Conservation (phyloP, 768 basidiomycete species). For the Dacryopinax primogenitus region DNA sequence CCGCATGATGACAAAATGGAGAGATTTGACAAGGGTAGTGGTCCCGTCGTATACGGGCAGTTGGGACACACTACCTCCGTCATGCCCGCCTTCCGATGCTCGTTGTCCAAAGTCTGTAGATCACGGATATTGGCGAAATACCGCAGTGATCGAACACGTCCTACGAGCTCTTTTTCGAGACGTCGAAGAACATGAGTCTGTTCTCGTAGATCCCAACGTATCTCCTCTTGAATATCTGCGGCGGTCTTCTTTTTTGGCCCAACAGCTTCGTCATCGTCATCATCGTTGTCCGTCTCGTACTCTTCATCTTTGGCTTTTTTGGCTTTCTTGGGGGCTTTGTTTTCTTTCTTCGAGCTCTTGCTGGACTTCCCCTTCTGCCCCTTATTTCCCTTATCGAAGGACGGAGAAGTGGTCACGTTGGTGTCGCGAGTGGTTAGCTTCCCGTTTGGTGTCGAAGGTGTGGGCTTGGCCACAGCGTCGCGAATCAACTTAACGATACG, state of each 20-base stretch:
- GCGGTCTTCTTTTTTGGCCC: slow-evolving; percentile 13
- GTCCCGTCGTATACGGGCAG: slow-evolving; percentile 12
- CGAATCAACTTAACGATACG: slow-evolving; percentile 18
- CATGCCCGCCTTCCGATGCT: slow-evolving; percentile 52
- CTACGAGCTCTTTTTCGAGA: slow-evolving; percentile 76
- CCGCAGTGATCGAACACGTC: slow-evolving; percentile 76
- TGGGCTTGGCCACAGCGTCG: slow-evolving; percentile 17
- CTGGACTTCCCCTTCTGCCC: neutral
- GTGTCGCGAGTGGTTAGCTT: neutral
- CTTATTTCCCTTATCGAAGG: neutral
- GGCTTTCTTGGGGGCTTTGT: neutral
- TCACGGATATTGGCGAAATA: slow-evolving; percentile 88
- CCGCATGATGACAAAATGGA: slow-evolving; percentile 87
- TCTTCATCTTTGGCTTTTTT: neutral
- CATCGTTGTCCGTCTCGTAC: neutral
- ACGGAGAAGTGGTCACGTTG: neutral
- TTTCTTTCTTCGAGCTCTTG: neutral
- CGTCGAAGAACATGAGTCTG: slow-evolving; percentile 75
- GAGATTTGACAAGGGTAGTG: slow-evolving; percentile 51
- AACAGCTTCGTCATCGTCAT: slow-evolving; percentile 9
- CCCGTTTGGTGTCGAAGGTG: neutral
- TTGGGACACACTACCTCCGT: slow-evolving; percentile 27
- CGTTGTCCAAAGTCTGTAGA: slow-evolving; percentile 53
- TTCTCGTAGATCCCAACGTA: slow-evolving; percentile 71
- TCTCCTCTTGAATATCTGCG: slow-evolving; percentile 38